Base-by-base conservation (phyloP, 179 eudicot genomes). In the Silene coronaria region DNA sequence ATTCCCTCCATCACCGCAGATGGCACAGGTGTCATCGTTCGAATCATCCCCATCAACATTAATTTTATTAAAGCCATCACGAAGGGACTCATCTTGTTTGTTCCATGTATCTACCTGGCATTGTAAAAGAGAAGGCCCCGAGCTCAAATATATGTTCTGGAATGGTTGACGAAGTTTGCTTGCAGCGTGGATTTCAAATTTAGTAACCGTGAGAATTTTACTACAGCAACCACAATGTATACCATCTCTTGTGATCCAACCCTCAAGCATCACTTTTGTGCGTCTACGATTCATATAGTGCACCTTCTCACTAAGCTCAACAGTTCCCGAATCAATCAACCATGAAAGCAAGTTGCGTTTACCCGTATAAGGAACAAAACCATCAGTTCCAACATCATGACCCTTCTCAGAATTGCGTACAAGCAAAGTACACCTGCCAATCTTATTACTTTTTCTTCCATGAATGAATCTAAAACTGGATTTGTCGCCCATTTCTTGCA, bases 1-100 rank as follows among this genome's bases (percentile, higher is more conserved):
- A 82, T 92, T 91, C 69, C 99, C 99, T 71, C 99, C 99, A 86
- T 95, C 97, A 70, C 96, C 97, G 46, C 99, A 95, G 13, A 92
- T 83, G 45, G 95, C 91, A 80, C 99, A 95, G 3, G 97, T 89
- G 77, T 95, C 99, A 78, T 95, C 99, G 86, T 95, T 89, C 53
- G 97, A 92, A 83, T 95, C 99, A 76, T 92, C 91, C 75, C 97
- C 95, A 75, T 87, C 88, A 67, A 86, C 82, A 80, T 91, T 84
- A 66, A 95, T 82, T 66, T 62, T 67, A 76, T 87, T 76, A 75
- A 87, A 90, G 65, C 91, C 97, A 81, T 23, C 67, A 24, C 87
- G 87, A 63, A 80, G 81, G 64, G 91, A 79, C 73, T 86, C 90
- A 57, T 84, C 88, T 82, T 92, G 99, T 36, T 71, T 88, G 76